These are phyloP conservation scores for Adansonia rubrostipa DNA, from an alignment of 441 rosid species.

Conservation along the genomic window DNA sequence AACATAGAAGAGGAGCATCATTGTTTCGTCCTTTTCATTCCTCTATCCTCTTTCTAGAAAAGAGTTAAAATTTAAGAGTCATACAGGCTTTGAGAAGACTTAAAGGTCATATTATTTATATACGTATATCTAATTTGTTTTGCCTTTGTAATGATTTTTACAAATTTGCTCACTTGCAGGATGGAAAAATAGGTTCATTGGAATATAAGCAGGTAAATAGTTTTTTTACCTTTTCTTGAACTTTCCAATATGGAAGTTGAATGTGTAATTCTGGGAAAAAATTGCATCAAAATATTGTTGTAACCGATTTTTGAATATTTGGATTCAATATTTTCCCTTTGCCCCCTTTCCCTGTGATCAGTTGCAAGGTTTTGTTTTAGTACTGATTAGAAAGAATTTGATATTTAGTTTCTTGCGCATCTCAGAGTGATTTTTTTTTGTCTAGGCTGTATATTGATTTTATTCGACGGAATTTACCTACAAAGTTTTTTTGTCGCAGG, in stretches of 20 bases:
- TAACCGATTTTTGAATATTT: background rate
- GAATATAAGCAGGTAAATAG: conserved; percentile 82
- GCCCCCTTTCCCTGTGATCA: background rate
- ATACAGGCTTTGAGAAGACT: background rate
- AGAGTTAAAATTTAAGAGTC: conserved; percentile 6
- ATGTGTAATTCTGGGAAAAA: background rate
- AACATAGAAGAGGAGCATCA: background rate
- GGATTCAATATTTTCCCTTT: background rate
- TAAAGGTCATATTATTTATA: background rate
- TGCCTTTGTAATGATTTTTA: conserved; percentile 28
- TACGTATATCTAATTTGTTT: background rate
- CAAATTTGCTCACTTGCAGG: conserved; percentile 53
- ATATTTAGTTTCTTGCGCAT: background rate
- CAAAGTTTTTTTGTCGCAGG: conserved; percentile 48
- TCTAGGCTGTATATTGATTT: background rate
- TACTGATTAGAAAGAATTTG: background rate
- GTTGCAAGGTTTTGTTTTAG: background rate
- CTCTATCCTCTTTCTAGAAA: background rate
- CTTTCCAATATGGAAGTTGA: background rate
- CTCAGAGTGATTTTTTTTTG: background rate
- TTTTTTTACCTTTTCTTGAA: background rate
- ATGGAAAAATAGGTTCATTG: conserved; percentile 74
- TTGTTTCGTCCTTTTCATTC: conserved; percentile 3
- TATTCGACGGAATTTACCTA: conserved; percentile 21
- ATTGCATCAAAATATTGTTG: background rate